Conservation (phyloP, 345 rosid genomes). For the Pistacia integerrima region DNA sequence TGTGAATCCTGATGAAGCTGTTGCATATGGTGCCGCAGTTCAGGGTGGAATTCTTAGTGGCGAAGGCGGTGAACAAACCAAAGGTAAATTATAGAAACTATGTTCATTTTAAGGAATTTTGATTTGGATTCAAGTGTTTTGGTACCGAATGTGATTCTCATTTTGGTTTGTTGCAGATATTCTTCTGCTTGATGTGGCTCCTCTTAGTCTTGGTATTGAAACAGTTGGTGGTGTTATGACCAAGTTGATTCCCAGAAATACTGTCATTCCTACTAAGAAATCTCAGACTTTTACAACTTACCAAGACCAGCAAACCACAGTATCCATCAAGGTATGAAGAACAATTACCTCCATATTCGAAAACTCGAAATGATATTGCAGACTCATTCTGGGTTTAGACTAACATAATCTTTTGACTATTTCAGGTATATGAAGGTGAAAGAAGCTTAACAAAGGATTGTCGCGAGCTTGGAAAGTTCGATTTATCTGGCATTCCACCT, state of each 20-base stretch:
- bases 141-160: no score
- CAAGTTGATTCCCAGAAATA: constrained; percentile 58
- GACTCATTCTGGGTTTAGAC: no score
- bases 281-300: constrained; percentile 51
- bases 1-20: constrained; percentile 39
- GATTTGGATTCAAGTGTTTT: no score
- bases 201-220: constrained; percentile 56
- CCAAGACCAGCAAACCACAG: constrained; percentile 54
- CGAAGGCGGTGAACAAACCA: constrained; percentile 31
- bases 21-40: constrained; percentile 36
- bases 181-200: constrained; percentile 52
- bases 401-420: background rate
- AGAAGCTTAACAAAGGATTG: constrained; percentile 56
- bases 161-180: constrained; percentile 31
- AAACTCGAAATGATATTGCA: no score
- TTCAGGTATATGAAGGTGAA: constrained; percentile 56
- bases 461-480: constrained; percentile 52
- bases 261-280: constrained; percentile 49
- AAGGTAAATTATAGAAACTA: constrained; percentile 1
- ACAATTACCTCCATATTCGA: no score
- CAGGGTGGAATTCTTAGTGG: constrained; percentile 36
- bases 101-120: no score
- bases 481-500: constrained; percentile 54
- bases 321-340: constrained; percentile 42
- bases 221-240: constrained; percentile 65